A percentile compares a stretch with the other conserved stretches of the same genome.
These are phyloP conservation scores for Umbelopsis sp. DNA, from an alignment of 192 early-diverging fungal species.

Conservation along the genomic window DNA sequence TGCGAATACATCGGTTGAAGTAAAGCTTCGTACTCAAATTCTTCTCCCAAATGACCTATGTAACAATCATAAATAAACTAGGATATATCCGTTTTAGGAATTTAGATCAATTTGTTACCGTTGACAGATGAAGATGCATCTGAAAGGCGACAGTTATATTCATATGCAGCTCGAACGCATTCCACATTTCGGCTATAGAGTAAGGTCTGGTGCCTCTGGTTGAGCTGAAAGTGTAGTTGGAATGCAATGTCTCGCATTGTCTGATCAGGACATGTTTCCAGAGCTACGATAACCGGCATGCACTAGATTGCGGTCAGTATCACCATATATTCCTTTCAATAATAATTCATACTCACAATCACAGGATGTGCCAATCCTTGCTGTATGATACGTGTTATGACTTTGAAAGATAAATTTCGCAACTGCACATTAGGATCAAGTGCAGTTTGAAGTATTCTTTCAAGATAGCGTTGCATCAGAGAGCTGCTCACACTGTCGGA, in stretches of 20 bases:
- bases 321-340: background rate
- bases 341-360: constrained; percentile 43
- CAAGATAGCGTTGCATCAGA: constrained; percentile 88
- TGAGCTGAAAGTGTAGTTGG: constrained; percentile 71
- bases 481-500: constrained; percentile 70
- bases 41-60: constrained; percentile 16
- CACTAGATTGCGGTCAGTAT: constrained; percentile 52
- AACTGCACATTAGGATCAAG: constrained; percentile 58
- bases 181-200: constrained; percentile 85
- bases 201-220: constrained; percentile 85
- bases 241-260: constrained; percentile 70
- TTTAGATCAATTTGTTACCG: constrained; percentile 31
- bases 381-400: constrained; percentile 79
- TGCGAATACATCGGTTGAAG: constrained; percentile 2
- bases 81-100: background rate
- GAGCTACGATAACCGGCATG: constrained; percentile 84
- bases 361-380: constrained; percentile 92
- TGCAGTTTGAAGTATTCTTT: constrained; percentile 72
- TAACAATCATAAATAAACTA: background rate
- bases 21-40: constrained; percentile 16
- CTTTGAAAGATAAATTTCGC: constrained; percentile 75
- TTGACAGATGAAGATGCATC: constrained; percentile 29
- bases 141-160: constrained; percentile 64
- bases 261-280: constrained; percentile 71
- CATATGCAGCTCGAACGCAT: constrained; percentile 71